Conservation (phyloP, 768 basidiomycete species). For the Pisolithus marmoratus region DNA sequence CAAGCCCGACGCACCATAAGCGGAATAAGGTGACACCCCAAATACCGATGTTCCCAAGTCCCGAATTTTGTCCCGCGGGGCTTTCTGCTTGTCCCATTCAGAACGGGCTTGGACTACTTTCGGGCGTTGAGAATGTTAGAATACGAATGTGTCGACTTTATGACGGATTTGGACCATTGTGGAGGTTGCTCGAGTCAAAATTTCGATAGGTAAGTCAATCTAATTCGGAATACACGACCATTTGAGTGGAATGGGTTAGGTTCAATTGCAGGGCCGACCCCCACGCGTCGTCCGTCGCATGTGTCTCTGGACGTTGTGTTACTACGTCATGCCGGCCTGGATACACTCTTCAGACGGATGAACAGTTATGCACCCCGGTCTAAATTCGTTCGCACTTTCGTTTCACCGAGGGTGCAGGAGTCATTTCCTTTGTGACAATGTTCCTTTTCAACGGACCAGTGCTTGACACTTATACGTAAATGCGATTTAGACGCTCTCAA, state of each 20-base stretch:
- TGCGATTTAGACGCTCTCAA: background rate
- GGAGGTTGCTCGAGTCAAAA: constrained; percentile 26
- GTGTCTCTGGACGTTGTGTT: constrained; percentile 20
- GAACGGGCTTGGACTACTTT: constrained; percentile 1
- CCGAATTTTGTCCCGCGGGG: constrained; percentile 15
- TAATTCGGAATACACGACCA: background rate
- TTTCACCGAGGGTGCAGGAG: background rate
- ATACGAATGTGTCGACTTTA: constrained; percentile 26
- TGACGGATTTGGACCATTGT: constrained; percentile 23
- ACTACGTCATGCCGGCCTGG: constrained; percentile 23
- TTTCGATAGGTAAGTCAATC: constrained; percentile 4
- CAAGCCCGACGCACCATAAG: background rate
- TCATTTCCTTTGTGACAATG: background rate
- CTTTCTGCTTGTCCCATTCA: constrained; percentile 19
- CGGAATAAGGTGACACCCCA: constrained; percentile 12
- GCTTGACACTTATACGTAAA: background rate
- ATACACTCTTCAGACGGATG: constrained; percentile 11
- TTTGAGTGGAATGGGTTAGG: constrained; percentile 5
- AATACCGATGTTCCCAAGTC: constrained; percentile 2
- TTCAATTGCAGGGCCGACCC: constrained; percentile 24
- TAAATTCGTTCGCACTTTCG: background rate
- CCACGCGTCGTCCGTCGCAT: constrained; percentile 20
- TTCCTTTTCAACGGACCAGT: background rate
- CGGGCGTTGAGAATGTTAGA: constrained; percentile 10
- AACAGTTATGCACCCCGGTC: constrained; percentile 11